Base-by-base conservation (phyloP, 176 grass and related monocot species). In the Phyllostachys edulis region DNA sequence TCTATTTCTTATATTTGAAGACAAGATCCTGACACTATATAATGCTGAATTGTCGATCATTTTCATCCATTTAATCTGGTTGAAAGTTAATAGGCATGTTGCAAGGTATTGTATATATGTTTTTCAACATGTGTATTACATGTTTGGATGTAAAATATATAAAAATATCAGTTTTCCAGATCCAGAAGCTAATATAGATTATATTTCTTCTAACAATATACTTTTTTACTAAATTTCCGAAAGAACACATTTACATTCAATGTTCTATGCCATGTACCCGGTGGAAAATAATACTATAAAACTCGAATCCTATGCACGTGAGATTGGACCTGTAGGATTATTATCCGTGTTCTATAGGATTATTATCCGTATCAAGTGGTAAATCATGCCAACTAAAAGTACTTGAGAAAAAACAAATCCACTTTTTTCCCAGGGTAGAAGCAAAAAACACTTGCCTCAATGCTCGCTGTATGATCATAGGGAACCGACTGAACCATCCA, bases 401-500 rank as follows among this genome's bases (percentile, higher is more conserved):
- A 27, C 16, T 5, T 63, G 38, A 55, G 4, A 27, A 62, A 54
- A 21, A n/a, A 39, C 12, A 26, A 37, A 10, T 15, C 17, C 36
- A 59, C 49, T 47, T 47, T 13, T 55, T 55, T 55, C 17, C 16
- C 7, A 7, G 17, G 52, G 52, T 55, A 16, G 15, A 66, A 67
- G 38, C 16, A 11, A 73, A 79, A 72, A 67, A 13, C 3, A 78
- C 82, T 92, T 88, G 71, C 90, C 86, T 92, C 82, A 8, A 82
- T 66, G 65, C 82, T 79, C 42, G 90, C 86, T n/a, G 82, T 82
- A 73, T 89, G 81, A 88, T 92, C 90, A 73, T 92, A 92, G 37
- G 83, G 52, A 23, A 92, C 51, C 2, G 86, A 89, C 69, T 82
- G 41, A 34, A 83, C 82, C 68, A 82, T 76, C 40, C 46, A 56